Percentiles rank a stretch among this genome's conserved stretches.
phyloP scores from a whole-genome alignment of 768 basidiomycete genomes.

The Panus rudis region DNA sequence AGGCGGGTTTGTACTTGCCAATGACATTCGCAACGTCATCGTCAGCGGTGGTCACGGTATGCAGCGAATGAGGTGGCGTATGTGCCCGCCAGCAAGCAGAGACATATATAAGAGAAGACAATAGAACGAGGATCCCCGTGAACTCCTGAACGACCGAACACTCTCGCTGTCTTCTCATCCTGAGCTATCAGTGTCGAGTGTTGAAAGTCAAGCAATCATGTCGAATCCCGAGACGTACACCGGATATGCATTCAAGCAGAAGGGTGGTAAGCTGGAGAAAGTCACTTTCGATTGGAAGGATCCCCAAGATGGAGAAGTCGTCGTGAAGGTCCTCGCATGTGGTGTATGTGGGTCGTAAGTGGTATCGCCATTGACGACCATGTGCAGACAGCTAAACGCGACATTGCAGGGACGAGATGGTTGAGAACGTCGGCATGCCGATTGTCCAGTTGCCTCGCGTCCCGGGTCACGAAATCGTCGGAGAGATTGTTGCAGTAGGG shows the following conservation, averaged over 20 bases:
- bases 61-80: too few relatives aligned
- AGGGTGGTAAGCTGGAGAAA: conserved; percentile 11
- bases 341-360: conserved; percentile 21
- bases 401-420: conserved; percentile 7
- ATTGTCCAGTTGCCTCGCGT: conserved; percentile 12
- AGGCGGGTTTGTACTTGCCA: too few relatives aligned
- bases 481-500: conserved; percentile 18
- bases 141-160: too few relatives aligned
- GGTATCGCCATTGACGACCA: too few relatives aligned
- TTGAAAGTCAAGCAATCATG: too few relatives aligned
- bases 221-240: conserved; percentile 11
- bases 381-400: neutral
- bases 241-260: conserved; percentile 13
- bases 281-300: conserved; percentile 14
- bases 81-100: too few relatives aligned
- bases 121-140: too few relatives aligned
- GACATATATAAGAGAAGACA: too few relatives aligned
- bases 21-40: too few relatives aligned
- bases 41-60: too few relatives aligned
- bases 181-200: too few relatives aligned
- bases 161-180: too few relatives aligned
- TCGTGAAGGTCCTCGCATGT: conserved; percentile 21
- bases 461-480: conserved; percentile 24
- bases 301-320: conserved; percentile 15
- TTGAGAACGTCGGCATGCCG: conserved; percentile 1